Evolutionary conservation across 805 yeast genomes (phyloP), one percentile per base, ranked within the genome.

Genomic region (Kodamaea nitidulidarum): DNA sequence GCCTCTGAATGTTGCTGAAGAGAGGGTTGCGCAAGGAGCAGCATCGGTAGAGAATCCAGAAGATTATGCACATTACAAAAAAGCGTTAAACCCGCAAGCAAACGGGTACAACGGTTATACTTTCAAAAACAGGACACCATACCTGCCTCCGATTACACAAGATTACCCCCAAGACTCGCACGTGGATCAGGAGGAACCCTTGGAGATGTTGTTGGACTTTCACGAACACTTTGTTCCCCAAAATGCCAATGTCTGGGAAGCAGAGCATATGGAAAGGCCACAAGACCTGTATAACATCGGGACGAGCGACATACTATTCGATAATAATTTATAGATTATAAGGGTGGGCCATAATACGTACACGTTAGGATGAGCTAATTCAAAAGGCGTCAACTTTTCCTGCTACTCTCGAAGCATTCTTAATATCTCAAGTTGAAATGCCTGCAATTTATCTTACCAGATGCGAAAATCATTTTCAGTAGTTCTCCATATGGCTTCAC

Each of bases 211-310:
- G 33, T 32, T 49, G 33, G 43, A 49, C 15, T 49, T 49, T 21
- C 53, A 44, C 14, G 49, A 42, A 22, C 47, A 43, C 32, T 47
- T 49, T 37, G 48, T 40, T 4, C 53, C 53, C 1, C 39, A 41
- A 26, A 39, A 24, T 25, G 27, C 16, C 12, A 15, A 25, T 20
- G 14, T 9, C 14, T 37, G 41, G 10, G 34, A 41, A 10, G 38
- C 36, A 7, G 46, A 43, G 12, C 25, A 38, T 29, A 6, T 14
- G 9, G 47, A 44, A 5, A 35, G 14, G 37, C 38, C 44, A n/a
- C 45, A 44, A 18, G 41, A 39, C 28, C 42, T 49, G 52, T 50
- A 48, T 33, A 49, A 42, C 36, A 43, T 43, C 14, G 53, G 51
- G 7, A 35, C 50, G 15, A 51, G 43, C 35, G 54, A 50, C 26